Base-by-base conservation (phyloP, 1,284 basidiomycete species). In the Hypsizygus ulmarius region DNA sequence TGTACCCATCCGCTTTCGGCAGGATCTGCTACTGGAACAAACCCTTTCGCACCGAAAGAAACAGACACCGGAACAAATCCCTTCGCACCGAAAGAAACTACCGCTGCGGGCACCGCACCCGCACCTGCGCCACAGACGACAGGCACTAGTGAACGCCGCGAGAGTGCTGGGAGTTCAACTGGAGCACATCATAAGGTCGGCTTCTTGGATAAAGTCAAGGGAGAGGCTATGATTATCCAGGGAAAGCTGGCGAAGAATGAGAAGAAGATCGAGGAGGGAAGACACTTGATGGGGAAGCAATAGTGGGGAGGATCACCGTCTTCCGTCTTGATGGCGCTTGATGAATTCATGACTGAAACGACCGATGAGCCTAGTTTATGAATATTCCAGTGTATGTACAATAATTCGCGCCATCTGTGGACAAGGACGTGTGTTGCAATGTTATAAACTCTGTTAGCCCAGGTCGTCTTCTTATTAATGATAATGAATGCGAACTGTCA, bases 131-230 rank as follows among this genome's bases (percentile, higher is more conserved):
- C 42, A 19, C 5, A 21, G 10, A 29, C 29, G 15, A 14, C 15
- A 16, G 25, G 9, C 19, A 25, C 15, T 25, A 16, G 43, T 30
- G 27, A 41, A 7, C 18, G 45, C 32, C 29, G 39, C 8, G 29
- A 28, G 29, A 49, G 47, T 29, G 44, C 47, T 5, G 47, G 47
- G 16, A 45, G 47, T 19, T 1, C 37, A 15, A 21, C 27, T 5
- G 45, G 34, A 1, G 35, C 47, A 32, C 40, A 37, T 12, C 46
- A 36, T n/a, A 56, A 54, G 18, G 42, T 44, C 5, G 50, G 49
- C 14, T 73, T 81, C 45, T 68, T 78, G 67, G 68, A 74, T 42
- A 77, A 74, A 64, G 62, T 81, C 52, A 75, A 71, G 59, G 78
- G 77, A 5, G 77, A 78, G 63, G 73, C 72, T 48, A 78, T 75